Base-by-base conservation (phyloP, 2,329 filamentous ascomycete genomes). In the Botrytis squamosa region DNA sequence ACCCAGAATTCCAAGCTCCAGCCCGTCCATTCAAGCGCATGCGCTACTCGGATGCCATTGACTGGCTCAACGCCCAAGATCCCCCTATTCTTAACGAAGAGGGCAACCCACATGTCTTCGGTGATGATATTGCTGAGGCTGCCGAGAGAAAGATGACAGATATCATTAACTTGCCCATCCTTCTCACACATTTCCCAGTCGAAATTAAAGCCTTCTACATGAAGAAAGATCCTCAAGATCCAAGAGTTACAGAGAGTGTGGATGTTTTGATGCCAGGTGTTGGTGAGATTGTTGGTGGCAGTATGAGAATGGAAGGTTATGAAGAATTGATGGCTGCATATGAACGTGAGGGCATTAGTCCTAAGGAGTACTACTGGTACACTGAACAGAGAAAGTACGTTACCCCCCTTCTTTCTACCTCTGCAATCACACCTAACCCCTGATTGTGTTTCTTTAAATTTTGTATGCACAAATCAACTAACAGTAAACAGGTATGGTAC, bases 181-280 rank as follows among this genome's bases (percentile, higher is more conserved):
- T 98, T 86, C 88, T 98, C 60, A 98, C 95, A 3, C 95, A 98
- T 85, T 99, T 99, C 89, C 96, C 96, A 33, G 91, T 91, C 74
- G 94, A 95, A 85, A 97, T 99, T 88, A 99, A 99, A 88, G 93
- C 96, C 1, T 99, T 99, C 84, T 99, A 99, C 88, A 99, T 99
- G 96, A 92, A 95, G 84, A 95, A 92, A 84, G 96, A 95, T 79
- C 86, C 87, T 62, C 84, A 88, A 44, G 96, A 99, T 81, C 85
- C 84, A 44, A 89, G 95, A 40, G 94, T 98, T 42, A 99, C 96
- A 0, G 95, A 99, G 87, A 94, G 90, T 75, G 95, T 98, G 22
- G 96, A 99, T 80, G 86, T 87, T 69, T 82, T 91, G 77, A 88
- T 99, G 94, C 96, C 96, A 18, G 94, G 94, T 78, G 96, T 99